Evolutionary conservation across 768 basidiomycete genomes (phyloP), one percentile per base, ranked within the genome.

Genomic region (Tricholoma furcatifolium): DNA sequence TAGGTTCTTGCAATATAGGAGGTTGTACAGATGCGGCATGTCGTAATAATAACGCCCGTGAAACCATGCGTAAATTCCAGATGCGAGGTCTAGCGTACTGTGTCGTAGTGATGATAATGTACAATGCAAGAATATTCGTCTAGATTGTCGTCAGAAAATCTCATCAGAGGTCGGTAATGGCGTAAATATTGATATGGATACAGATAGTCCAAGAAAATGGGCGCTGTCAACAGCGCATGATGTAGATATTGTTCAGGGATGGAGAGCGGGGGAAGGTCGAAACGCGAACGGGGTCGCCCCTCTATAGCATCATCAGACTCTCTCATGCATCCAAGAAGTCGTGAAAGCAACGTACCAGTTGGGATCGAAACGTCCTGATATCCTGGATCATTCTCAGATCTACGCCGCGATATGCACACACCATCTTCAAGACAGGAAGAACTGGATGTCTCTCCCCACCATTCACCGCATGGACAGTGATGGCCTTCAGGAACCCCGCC

Each of bases 321-420:
- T 15, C 12, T 17, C 15, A 27, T 52, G 35, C 43, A 34, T 43
- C 27, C 27, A 36, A 31, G 12, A 12, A 39, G 40, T 1, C 7
- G 27, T 3, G 4, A 27, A 23, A 49, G 35, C 20, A 20, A 73
- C 82, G 63, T 62, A 85, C 82, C 52, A 74, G 64, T 60, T 79
- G 63, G 40, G 70, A 61, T 45, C 87, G 80, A 66, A 85, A 84
- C 51, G 65, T 65, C 53, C 70, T 67, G 38, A 87, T 70, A 60
- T 85, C 79, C 43, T 65, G 67, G 24, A 79, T 79, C 32, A 82
- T 66, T 48, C 68, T 66, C 58, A 88, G 64, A 24, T 78, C 77
- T 41, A 88, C 72, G 43, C 86, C 86, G 54, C 75, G 74, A 60
- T 75, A 74, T 14, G 83, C 84, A 65, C 88, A 91, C 4, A 78